These are phyloP conservation scores for Akanthomyces uredinophilus DNA, from an alignment of 2,329 filamentous ascomycete genomes.

Conservation along the genomic window DNA sequence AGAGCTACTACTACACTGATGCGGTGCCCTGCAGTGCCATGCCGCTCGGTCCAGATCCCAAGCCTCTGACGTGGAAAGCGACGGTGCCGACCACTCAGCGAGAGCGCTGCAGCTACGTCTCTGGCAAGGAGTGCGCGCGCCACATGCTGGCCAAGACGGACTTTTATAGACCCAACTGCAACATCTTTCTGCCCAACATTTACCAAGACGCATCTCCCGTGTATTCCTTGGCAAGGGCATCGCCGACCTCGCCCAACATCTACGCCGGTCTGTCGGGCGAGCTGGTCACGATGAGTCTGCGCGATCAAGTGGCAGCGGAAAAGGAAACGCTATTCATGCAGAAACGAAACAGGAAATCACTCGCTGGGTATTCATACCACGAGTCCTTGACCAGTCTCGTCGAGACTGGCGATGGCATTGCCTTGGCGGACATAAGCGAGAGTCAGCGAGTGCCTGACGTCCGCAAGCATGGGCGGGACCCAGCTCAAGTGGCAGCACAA, in stretches of 20 bases:
- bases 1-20: constrained; percentile 38
- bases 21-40: constrained; percentile 33
- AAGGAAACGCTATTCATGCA: constrained; percentile 3
- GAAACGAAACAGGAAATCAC: neutral
- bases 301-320: constrained; percentile 3
- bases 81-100: constrained; percentile 19
- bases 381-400: constrained; percentile 9
- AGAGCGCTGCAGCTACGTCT: constrained; percentile 27
- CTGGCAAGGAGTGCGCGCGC: constrained; percentile 33
- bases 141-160: constrained; percentile 34
- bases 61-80: constrained; percentile 20
- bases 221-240: constrained; percentile 37
- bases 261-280: constrained; percentile 39
- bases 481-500: neutral
- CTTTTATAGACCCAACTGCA: constrained; percentile 40
- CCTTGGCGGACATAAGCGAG: neutral
- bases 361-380: constrained; percentile 8
- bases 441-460: constrained; percentile 10
- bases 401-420: constrained; percentile 13
- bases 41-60: constrained; percentile 32
- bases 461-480: constrained; percentile 9
- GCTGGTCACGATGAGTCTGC: constrained; percentile 32
- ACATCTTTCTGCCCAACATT: constrained; percentile 30
- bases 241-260: constrained; percentile 35
- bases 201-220: constrained; percentile 22